Percentiles rank a stretch among this genome's conserved stretches.
phyloP scores from a whole-genome alignment of 2,329 filamentous ascomycete species.

The Arachnopeziza araneosa region DNA sequence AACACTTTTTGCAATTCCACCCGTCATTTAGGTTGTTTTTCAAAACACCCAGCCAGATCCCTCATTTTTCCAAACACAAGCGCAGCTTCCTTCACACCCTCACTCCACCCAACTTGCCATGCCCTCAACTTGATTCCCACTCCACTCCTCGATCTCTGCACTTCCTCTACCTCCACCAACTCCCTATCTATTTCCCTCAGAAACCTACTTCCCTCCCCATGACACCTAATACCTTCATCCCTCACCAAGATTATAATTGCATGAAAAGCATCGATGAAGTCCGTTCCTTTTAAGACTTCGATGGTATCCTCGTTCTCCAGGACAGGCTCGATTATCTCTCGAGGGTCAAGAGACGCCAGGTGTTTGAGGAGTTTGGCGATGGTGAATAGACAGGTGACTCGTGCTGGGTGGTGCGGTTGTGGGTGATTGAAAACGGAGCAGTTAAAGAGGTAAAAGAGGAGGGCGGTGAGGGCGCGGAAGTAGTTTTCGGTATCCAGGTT shows the following conservation, averaged over 20 bases:
- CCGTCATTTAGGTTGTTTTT: not conserved
- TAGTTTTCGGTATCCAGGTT: constrained; percentile 41
- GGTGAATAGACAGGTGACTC: constrained; percentile 46
- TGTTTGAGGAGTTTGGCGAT: constrained; percentile 47
- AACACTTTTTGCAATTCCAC: not conserved
- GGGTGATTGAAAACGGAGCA: constrained; percentile 46
- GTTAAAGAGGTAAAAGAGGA: constrained; percentile 27
- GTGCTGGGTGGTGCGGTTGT: constrained; percentile 44
- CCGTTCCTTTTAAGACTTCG: constrained; percentile 37
- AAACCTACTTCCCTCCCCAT: constrained; percentile 43
- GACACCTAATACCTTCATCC: constrained; percentile 37
- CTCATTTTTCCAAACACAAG: not conserved
- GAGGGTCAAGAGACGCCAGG: constrained; percentile 36
- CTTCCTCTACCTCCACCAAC: constrained; percentile 40
- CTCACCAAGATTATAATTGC: constrained; percentile 45
- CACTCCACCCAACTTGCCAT: constrained; percentile 7
- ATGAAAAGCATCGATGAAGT: constrained; percentile 50
- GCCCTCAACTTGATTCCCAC: constrained; percentile 2
- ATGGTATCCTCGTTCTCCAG: not conserved
- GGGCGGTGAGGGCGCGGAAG: constrained; percentile 42
- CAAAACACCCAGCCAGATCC: not conserved
- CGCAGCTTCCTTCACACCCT: not conserved
- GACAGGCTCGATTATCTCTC: not conserved
- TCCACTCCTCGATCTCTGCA: constrained; percentile 4
- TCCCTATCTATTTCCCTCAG: constrained; percentile 40